Base-by-base conservation (phyloP, 1,284 basidiomycete genomes). In the Apiotrichum gamsii region DNA sequence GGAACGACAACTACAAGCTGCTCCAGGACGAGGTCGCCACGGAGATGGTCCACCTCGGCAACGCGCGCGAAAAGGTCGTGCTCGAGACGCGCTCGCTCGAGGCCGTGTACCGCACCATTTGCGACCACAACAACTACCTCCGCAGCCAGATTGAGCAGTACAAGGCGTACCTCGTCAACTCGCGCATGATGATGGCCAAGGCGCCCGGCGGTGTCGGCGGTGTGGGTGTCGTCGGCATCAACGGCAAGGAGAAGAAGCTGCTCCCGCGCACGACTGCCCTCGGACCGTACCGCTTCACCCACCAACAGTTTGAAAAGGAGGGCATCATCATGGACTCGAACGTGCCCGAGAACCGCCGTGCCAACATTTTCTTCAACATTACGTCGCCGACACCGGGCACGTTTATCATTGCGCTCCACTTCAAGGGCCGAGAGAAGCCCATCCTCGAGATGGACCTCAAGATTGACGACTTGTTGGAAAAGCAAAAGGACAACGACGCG, bases 401-500 rank as follows among this genome's bases (percentile, higher is more conserved):
- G 10, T 99, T 97, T 72, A 90, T 98, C 69, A 98, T 99, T 59
- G 93, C 94, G 8, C 76, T 99, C 44, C 93, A 97, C 74, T 98
- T 97, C 78, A 96, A 96, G 74, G 93, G 93, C 30, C 81, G 95
- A n/a, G 93, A 97, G 65, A 96, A 96, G 76, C 91, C 95, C 16
- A 97, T 99, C 60, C 79, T 98, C 38, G 95, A 99, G 78, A 98
- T 98, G 93, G 95, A 98, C 74, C 79, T 98, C 52, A 98, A 97
- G 77, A 95, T 98, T 64, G 95, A 98, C 73, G 95, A 98, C 75
- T 74, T 98, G 57, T 77, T 98, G 62, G 93, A 98, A 74, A 95
- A 93, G 88, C 94, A 97, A 85, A 95, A 96, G 76, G 93, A 98
- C 73, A 93, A 93, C 73, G 90, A 96, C 61, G 88, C 93, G 61